Evolutionary conservation across 371 early-diverging fungal genomes (phyloP).

Genomic region (Polyrhizophydium stewartii): DNA sequence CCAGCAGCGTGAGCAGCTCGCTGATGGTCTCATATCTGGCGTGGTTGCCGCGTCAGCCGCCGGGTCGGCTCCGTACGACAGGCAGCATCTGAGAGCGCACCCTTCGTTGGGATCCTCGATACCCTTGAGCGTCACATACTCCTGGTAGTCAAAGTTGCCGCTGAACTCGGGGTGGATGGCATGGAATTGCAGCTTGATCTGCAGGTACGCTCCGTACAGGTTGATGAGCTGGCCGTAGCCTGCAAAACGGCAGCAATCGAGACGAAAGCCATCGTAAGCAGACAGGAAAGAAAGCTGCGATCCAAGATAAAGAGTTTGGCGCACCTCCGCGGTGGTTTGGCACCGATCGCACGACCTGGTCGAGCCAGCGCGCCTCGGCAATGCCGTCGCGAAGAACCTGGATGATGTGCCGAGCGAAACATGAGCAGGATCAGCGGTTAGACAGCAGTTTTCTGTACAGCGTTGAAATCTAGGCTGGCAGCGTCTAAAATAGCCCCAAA

Average conservation of each 20-base stretch:
- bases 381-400: slow-evolving; percentile 38
- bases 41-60: neutral
- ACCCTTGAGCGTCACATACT: slow-evolving; percentile 87
- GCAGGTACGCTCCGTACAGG: slow-evolving; percentile 83
- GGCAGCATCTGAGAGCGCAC: slow-evolving; percentile 31
- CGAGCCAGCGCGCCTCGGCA: slow-evolving; percentile 34
- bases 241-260: neutral
- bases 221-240: slow-evolving; percentile 90
- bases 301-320: neutral
- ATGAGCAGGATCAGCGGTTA: too few relatives aligned
- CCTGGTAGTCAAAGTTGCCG: slow-evolving; percentile 94
- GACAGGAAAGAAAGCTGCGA: neutral
- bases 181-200: slow-evolving; percentile 90
- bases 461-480: too few relatives aligned
- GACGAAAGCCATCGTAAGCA: neutral
- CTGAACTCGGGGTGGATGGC: slow-evolving; percentile 87
- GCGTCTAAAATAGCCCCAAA: too few relatives aligned
- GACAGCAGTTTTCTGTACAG: too few relatives aligned
- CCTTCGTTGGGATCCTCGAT: slow-evolving; percentile 98
- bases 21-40: slow-evolving; percentile 86
- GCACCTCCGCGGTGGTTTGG: slow-evolving; percentile 20
- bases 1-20: slow-evolving; percentile 87
- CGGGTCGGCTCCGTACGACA: too few relatives aligned
- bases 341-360: slow-evolving; percentile 28
- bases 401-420: too few relatives aligned